These are phyloP conservation scores for Pneumocystis murina DNA, from an alignment of 1,139 yeast species.

Conservation along the genomic window DNA sequence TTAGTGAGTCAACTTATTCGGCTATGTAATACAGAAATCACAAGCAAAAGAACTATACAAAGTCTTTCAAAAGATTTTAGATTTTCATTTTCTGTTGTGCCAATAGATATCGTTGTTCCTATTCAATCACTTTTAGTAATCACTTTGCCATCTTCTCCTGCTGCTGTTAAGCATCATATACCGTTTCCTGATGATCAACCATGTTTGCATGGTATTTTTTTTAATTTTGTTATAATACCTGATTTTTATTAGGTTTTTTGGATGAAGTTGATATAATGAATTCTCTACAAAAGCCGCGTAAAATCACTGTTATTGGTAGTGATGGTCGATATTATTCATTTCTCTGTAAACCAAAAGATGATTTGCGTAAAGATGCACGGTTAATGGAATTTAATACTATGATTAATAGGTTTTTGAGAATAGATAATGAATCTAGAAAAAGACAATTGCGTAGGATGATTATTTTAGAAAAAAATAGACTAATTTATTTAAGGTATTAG, in stretches of 20 bases:
- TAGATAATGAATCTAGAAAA: constrained; percentile 57
- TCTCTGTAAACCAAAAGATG: constrained; percentile 76
- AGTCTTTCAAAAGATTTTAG: constrained; percentile 30
- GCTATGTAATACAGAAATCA: constrained; percentile 25
- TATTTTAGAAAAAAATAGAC: background rate
- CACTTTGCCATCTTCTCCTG: constrained; percentile 39
- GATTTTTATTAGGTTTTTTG: constrained; percentile 29
- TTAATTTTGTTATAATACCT: background rate
- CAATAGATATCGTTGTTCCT: constrained; percentile 68
- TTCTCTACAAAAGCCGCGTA: constrained; percentile 79
- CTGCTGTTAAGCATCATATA: constrained; percentile 30
- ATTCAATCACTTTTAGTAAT: constrained; percentile 60
- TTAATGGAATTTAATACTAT: constrained; percentile 84
- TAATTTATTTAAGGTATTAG: constrained; percentile 32
- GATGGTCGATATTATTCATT: constrained; percentile 59
- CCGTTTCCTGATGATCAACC: constrained; percentile 36
- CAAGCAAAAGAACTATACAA: constrained; percentile 29
- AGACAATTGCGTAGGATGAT: constrained; percentile 35
- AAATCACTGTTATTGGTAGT: constrained; percentile 59
- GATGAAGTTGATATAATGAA: constrained; percentile 52
- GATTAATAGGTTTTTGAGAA: constrained; percentile 55
- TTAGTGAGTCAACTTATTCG: constrained; percentile 23
- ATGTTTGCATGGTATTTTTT: background rate
- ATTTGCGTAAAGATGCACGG: constrained; percentile 87
- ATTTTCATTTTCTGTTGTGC: constrained; percentile 37